These are phyloP conservation scores for Colletotrichum euphorbiae DNA, from an alignment of 2,329 filamentous ascomycete genomes.

Conservation along the genomic window DNA sequence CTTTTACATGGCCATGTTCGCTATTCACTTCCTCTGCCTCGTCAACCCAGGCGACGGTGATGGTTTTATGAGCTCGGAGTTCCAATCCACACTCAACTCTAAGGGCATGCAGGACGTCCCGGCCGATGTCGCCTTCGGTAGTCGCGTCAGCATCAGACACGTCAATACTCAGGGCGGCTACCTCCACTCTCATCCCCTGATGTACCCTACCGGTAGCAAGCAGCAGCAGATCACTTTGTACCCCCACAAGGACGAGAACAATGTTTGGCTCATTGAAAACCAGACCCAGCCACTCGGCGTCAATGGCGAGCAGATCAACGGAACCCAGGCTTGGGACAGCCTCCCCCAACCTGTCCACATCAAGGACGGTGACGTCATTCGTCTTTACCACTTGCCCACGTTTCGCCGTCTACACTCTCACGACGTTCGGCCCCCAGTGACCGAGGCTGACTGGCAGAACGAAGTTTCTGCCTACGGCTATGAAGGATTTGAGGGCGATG, in stretches of 20 bases:
- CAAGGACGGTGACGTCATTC: slow-evolving; percentile 82
- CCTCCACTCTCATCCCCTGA: slow-evolving; percentile 94
- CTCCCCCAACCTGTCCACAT: slow-evolving; percentile 75
- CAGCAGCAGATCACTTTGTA: slow-evolving; percentile 99
- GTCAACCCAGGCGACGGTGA: slow-evolving; percentile 96
- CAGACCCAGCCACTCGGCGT: slow-evolving; percentile 88
- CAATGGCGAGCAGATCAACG: slow-evolving; percentile 81
- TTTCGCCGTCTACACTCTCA: slow-evolving; percentile 95
- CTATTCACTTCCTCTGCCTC: slow-evolving; percentile 93
- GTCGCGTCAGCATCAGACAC: slow-evolving; percentile 86
- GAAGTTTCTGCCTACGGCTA: slow-evolving; percentile 98
- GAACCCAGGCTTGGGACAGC: slow-evolving; percentile 86
- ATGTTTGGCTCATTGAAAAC: slow-evolving; percentile 93
- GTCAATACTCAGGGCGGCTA: slow-evolving; percentile 98
- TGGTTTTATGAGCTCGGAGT: slow-evolving; percentile 99
- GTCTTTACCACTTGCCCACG: slow-evolving; percentile 85
- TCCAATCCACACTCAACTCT: slow-evolving; percentile 95
- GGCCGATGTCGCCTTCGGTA: slow-evolving; percentile 90
- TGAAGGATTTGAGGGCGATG: slow-evolving; percentile 95
- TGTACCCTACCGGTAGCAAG: slow-evolving; percentile 98
- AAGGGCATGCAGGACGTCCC: slow-evolving; percentile 97
- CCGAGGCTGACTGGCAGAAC: slow-evolving; percentile 93
- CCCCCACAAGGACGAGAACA: slow-evolving; percentile 99
- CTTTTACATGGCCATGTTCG: slow-evolving; percentile 98
- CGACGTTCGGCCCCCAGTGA: slow-evolving; percentile 87